phyloP scores from a whole-genome alignment of 495 filamentous ascomycete species.

The Aspergillus homomorphus region DNA sequence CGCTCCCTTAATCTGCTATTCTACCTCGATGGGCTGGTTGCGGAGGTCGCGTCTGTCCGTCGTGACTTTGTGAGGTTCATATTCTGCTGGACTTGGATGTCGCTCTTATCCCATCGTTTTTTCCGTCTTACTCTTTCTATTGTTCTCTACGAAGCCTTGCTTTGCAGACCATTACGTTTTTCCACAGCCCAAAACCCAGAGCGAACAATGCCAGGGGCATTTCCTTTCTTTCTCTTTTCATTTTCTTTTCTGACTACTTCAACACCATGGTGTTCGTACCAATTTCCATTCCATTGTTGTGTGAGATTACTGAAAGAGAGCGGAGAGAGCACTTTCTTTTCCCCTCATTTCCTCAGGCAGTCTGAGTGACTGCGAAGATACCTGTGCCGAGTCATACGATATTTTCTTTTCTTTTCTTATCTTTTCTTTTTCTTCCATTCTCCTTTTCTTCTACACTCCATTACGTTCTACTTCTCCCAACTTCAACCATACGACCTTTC shows the following conservation, averaged over 20 bases:
- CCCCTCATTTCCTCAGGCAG: slow-evolving; percentile 22
- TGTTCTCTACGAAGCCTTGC: slow-evolving; percentile 13
- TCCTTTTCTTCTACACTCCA: slow-evolving; percentile 8
- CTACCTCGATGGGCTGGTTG: slow-evolving; percentile 2
- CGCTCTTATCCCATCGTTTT: slow-evolving; percentile 8
- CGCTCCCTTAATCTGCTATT: slow-evolving; percentile 4
- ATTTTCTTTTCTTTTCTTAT: slow-evolving; percentile 18
- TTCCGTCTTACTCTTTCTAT: slow-evolving; percentile 8
- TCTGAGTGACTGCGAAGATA: slow-evolving; percentile 41
- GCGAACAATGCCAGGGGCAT: slow-evolving; percentile 7
- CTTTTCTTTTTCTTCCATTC: slow-evolving; percentile 11
- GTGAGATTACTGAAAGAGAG: slow-evolving; percentile 12
- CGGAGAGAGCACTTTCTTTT: slow-evolving; percentile 15
- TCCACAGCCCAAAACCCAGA: slow-evolving; percentile 3
- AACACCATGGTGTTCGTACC: background rate
- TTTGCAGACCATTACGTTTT: slow-evolving; percentile 1
- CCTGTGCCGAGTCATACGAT: slow-evolving; percentile 31
- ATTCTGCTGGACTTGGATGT: slow-evolving; percentile 19
- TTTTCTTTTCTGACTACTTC: slow-evolving; percentile 3
- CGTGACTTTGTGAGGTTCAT: slow-evolving; percentile 14
- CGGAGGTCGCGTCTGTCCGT: slow-evolving; percentile 2
- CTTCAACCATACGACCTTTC: slow-evolving; percentile 9
- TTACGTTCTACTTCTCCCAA: background rate
- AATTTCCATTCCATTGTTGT: slow-evolving; percentile 13
- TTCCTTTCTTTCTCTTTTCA: slow-evolving; percentile 14